Evolutionary conservation across 768 basidiomycete species (phyloP), one percentile per base, ranked within the genome.

Genomic region (Russula griseocarnosa): DNA sequence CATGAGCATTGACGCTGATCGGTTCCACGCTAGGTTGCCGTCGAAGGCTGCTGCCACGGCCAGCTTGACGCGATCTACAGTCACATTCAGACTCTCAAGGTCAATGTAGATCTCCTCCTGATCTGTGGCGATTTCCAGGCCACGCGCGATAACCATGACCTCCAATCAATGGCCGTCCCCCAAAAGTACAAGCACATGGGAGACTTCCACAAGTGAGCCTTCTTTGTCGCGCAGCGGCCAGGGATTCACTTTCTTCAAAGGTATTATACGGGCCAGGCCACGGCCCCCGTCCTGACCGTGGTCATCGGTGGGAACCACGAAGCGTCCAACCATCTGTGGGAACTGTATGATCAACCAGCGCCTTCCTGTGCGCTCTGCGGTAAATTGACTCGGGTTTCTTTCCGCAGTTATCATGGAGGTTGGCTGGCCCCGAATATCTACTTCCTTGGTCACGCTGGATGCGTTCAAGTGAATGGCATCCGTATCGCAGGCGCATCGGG

Each of bases 221-320:
- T 34, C 53, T 11, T 49, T 18, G 34, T 55, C 46, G 13, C 51
- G 26, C 40, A 26, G 32, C 11, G 26, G 26, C 13, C 14, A 44
- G 38, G 6, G 38, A 44, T 49, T 51, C 47, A 60, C 20, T 60
- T 20, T 40, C 61, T 52, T 28, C 38, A 24, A 58, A 92, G 90
- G 70, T 99, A 98, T 74, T 62, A 56, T 32, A 49, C 36, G 20
- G 46, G 61, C 36, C 46, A 62, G 54, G 54, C 47, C 24, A 55
- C 54, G 7, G 61, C 96, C 2, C 94, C 95, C 0, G 74, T 96
- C 5, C 75, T 96, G 73, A 99, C 97, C 0, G 79, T 99, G 14
- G 86, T 98, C 55, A 97, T 98, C 70, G 97, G 97, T 18, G 97
- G 97, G 10, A 98, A 98, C 72, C 97, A 98, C 73, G 97, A 98